Evolutionary conservation across 441 rosid species (phyloP).

Genomic region (Pelargonium australe): DNA sequence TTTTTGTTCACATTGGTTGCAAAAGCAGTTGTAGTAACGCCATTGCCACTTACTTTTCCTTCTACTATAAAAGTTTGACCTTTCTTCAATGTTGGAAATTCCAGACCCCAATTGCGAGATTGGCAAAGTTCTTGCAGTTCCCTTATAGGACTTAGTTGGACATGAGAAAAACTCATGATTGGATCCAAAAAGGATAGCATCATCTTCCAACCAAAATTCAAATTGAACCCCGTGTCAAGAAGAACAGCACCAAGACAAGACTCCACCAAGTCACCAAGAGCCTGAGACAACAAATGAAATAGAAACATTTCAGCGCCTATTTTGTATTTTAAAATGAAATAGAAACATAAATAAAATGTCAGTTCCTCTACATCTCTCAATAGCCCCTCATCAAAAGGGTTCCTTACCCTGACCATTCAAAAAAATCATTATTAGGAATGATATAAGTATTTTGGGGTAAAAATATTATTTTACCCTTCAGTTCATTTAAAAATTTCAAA

Average conservation of each 20-base stretch:
- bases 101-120: conserved; percentile 45
- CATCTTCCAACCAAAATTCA: conserved; percentile 59
- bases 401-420: background rate
- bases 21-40: conserved; percentile 32
- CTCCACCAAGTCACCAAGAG: conserved; percentile 91
- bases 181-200: conserved; percentile 75
- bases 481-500: too few relatives aligned
- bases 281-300: conserved; percentile 39
- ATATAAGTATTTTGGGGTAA: too few relatives aligned
- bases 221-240: conserved; percentile 75
- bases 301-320: conserved; percentile 14
- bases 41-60: conserved; percentile 42
- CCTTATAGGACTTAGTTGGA: conserved; percentile 62
- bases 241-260: conserved; percentile 77
- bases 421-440: too few relatives aligned
- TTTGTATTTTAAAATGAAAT: conserved; percentile 8
- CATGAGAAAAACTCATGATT: conserved; percentile 43
- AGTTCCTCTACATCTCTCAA: background rate
- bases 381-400: background rate
- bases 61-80: conserved; percentile 43
- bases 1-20: conserved; percentile 50
- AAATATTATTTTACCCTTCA: too few relatives aligned
- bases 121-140: conserved; percentile 76
- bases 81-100: conserved; percentile 30
- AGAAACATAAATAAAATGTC: background rate